These are phyloP conservation scores for Phytophthora nicotianae DNA, from an alignment of 352 stramenopile species.

Conservation along the genomic window DNA sequence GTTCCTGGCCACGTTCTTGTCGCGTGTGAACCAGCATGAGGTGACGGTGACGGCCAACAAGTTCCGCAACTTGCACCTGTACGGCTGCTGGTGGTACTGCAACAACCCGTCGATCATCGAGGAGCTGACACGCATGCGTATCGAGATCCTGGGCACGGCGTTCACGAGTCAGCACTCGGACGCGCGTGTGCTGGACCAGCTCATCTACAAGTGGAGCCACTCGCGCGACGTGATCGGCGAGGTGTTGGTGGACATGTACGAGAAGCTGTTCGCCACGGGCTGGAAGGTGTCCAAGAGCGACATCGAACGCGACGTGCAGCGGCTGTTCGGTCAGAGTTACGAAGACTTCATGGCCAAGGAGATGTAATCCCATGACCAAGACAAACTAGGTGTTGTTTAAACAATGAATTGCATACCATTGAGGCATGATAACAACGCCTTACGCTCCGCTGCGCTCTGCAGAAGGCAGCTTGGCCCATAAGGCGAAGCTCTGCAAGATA, in stretches of 20 bases:
- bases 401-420: neutral
- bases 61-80: constrained; percentile 94
- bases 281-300: constrained; percentile 88
- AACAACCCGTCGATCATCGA: constrained; percentile 96
- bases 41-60: constrained; percentile 94
- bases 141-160: constrained; percentile 93
- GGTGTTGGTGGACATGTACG: constrained; percentile 90
- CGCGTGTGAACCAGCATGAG: constrained; percentile 94
- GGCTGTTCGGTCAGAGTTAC: constrained; percentile 90
- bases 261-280: constrained; percentile 81
- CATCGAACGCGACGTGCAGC: constrained; percentile 83
- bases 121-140: constrained; percentile 86
- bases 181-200: constrained; percentile 93
- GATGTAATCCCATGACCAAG: constrained; percentile 1
- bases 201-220: constrained; percentile 96
- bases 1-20: constrained; percentile 96
- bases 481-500: constrained; percentile 92
- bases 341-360: constrained; percentile 93
- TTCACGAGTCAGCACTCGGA: constrained; percentile 96
- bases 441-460: neutral
- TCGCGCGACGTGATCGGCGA: constrained; percentile 89
- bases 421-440: too few species aligned
- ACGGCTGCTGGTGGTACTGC: constrained; percentile 96
- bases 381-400: neutral
- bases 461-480: constrained; percentile 62